Evolutionary conservation across 78 protist genomes (phyloP), one percentile per base, ranked within the genome.

Genomic region (Dictyostelium intermedium): DNA sequence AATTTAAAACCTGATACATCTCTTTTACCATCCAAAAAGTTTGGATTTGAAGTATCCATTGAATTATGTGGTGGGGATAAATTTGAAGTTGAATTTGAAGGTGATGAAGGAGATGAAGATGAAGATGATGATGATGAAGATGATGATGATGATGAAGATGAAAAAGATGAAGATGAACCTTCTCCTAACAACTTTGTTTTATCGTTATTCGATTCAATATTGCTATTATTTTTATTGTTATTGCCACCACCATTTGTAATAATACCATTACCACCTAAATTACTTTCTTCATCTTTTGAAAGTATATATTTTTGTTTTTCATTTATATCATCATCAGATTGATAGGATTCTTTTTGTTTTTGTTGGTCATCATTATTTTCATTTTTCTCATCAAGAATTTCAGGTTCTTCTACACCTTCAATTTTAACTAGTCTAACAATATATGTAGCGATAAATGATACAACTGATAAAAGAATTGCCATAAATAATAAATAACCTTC

Each of bases 401-500:
- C 61, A 18, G 83, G 50, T 41, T 74, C 56, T 74, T 39, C 61
- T 3, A 41, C 83, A 78, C 61, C 83, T 5, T 78, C 83, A 78
- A 41, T 25, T 43, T 25, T 41, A 10, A 78, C 34, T 1, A 41
- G 18, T 87, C 93, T 77, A 37, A 87, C 32, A 16, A 87, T 9
- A 13, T 61, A 87, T 61, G 93, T 76, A 20, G 80, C 93, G 23
- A 87, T 14, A 3, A 87, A 63, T 27, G 93, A 35, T 9, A 79
- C 56, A 27, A 34, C 7, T 7, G 86, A 23, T 32, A 79, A 63
- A 6, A 87, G 53, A 4, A 87, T 63, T 5, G 93, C 37, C 13
- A 87, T 43, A 66, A 87, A 87, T 20, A 87, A 45, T 13, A 87
- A 23, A 47, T 79, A 87, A 7, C 93, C 93, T 25, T 66, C 27